Conservation (phyloP, 179 eudicot genomes). For the Camellia oleifera region DNA sequence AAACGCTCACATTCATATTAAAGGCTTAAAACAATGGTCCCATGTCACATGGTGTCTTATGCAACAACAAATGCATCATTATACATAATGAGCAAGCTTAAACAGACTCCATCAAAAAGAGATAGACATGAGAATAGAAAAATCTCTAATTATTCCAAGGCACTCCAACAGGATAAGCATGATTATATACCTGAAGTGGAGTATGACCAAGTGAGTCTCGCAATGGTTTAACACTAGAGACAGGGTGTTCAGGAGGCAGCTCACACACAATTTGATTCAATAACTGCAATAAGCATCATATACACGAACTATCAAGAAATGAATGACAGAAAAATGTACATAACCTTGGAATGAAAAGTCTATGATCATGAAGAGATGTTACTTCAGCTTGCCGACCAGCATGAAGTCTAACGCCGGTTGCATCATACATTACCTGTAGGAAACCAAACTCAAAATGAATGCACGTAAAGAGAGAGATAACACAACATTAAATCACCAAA, state of each 20-base stretch:
- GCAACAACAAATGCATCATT: background rate
- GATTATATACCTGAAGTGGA: constrained; percentile 65
- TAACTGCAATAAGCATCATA: constrained; percentile 45
- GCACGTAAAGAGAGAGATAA: background rate
- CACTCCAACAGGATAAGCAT: background rate
- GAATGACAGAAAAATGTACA: background rate
- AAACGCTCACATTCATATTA: background rate
- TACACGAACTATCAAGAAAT: background rate
- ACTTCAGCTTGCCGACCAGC: constrained; percentile 95
- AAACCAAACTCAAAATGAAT: background rate
- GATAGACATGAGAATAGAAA: background rate
- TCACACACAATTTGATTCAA: constrained; percentile 87
- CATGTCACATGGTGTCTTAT: background rate
- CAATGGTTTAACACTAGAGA: constrained; percentile 64
- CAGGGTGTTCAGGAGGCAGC: constrained; percentile 87
- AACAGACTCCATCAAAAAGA: background rate
- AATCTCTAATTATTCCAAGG: background rate
- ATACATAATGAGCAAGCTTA: background rate
- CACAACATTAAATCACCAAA: background rate
- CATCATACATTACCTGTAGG: constrained; percentile 85
- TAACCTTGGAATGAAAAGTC: constrained; percentile 1
- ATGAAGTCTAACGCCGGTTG: constrained; percentile 84
- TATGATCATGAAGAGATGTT: constrained; percentile 18
- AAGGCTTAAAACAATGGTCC: background rate
- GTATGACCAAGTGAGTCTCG: constrained; percentile 93